phyloP scores from a whole-genome alignment of 257 asterid species.

The Paulownia fortunei region DNA sequence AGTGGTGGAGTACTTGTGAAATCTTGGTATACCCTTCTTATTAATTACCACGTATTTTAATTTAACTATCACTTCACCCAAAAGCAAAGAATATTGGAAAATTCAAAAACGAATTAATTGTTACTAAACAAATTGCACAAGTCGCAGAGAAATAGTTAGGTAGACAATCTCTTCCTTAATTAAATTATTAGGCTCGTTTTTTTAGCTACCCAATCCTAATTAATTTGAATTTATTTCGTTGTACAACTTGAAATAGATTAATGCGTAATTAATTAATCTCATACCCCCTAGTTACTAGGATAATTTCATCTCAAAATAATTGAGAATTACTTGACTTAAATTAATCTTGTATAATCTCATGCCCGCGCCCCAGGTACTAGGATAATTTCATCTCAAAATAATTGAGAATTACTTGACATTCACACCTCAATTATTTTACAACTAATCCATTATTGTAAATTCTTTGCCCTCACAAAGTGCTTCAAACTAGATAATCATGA shows the following conservation, averaged over 20 bases:
- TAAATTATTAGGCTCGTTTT: neutral
- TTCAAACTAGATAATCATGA: too few species aligned
- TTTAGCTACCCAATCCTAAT: neutral
- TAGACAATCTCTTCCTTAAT: neutral
- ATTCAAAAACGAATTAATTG: neutral
- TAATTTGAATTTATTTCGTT: neutral
- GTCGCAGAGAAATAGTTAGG: neutral
- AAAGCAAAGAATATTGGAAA: neutral
- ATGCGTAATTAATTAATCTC: neutral
- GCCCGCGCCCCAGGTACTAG: too few species aligned
- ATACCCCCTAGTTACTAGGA: too few species aligned
- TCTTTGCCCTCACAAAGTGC: too few species aligned
- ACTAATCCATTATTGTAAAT: too few species aligned
- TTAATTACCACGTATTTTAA: neutral
- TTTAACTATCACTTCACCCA: neutral
- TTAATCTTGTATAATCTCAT: too few species aligned
- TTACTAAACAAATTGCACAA: neutral
- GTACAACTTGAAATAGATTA: neutral
- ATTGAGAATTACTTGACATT: too few species aligned
- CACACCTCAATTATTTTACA: too few species aligned
- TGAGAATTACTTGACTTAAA: too few species aligned
- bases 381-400: too few species aligned
- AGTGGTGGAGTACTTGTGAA: neutral
- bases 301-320: too few species aligned
- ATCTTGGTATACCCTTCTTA: neutral